Percentiles rank a stretch among this genome's conserved stretches.
These are phyloP conservation scores for Aspergillus glaucus DNA, from an alignment of 2,329 filamentous ascomycete genomes.

Conservation along the genomic window DNA sequence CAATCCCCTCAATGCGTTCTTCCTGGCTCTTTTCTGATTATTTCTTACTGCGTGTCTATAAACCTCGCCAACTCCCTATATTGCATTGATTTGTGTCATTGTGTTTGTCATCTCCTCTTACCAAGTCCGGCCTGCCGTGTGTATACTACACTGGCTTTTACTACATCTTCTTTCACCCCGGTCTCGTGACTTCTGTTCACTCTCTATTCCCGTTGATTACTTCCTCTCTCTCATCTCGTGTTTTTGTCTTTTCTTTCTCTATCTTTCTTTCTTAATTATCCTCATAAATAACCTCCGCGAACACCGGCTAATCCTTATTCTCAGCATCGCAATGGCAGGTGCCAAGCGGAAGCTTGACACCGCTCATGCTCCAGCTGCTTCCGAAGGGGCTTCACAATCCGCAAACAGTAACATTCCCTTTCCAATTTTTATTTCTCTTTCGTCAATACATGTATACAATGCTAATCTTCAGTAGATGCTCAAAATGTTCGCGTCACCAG, in stretches of 20 bases:
- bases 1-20: constrained; percentile 7
- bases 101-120: too few relatives aligned
- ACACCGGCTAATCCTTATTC: constrained; percentile 1
- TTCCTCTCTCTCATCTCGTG: constrained; percentile 2
- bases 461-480: background rate
- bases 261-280: background rate
- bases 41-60: too few relatives aligned
- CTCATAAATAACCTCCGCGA: background rate
- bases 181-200: background rate
- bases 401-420: constrained; percentile 16
- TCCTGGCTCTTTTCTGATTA: background rate
- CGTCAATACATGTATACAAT: background rate
- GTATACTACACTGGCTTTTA: background rate
- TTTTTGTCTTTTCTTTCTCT: background rate
- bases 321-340: constrained; percentile 29
- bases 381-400: constrained; percentile 13
- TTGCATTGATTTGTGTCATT: too few relatives aligned
- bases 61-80: too few relatives aligned
- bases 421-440: background rate
- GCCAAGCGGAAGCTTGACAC: constrained; percentile 29
- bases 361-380: constrained; percentile 14
- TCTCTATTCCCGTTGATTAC: constrained; percentile 5
- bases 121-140: too few relatives aligned
- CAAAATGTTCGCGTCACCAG: constrained; percentile 4
- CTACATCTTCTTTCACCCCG: background rate